Base-by-base conservation (phyloP, 1,139 yeast species). In the Geotrichum klebahnii region DNA sequence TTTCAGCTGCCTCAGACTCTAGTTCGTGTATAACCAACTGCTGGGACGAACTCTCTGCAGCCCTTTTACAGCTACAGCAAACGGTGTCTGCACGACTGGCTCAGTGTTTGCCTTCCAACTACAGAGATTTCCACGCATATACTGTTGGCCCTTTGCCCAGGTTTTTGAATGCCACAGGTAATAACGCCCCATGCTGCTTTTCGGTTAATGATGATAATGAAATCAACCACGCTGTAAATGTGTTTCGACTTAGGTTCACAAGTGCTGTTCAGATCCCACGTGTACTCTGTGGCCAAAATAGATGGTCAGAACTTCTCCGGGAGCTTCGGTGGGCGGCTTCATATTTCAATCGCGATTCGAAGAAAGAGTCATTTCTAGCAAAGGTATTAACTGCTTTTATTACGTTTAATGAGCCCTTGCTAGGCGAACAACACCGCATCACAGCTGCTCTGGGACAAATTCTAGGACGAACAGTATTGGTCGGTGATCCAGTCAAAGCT, bases 231-330 rank as follows among this genome's bases (percentile, higher is more conserved):
- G 57, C 62, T 1, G 57, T 59, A 6, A 60, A 60, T 16, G 48
- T 44, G 33, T 61, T 61, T 50, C 52, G 48, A 40, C 39, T 52
- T 23, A 52, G 63, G 41, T 57, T 59, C 43, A 49, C 52, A 23
- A 55, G 55, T 17, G 58, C 57, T 2, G 52, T 62, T n/a, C 54
- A 56, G 17, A 58, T 61, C 12, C 67, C 67, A 3, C 54, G 67
- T 4, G 65, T 63, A 5, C 42, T 62, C 8, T 62, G 65, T 40
- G 67, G 67, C 19, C 66, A 62, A 44, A 57, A 59, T 28, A 46
- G 61, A 29, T 61, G 64, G 65, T 38, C 53, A 2, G 63, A 59
- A 37, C 51, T 61, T 14, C 53, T 52, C 19, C 53, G 54, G n/a
- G 59, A 60, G 47, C 52, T 62, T 37, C 42, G 53, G 17, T 53